Conservation (phyloP, 345 rosid genomes). For the Populus deltoides region DNA sequence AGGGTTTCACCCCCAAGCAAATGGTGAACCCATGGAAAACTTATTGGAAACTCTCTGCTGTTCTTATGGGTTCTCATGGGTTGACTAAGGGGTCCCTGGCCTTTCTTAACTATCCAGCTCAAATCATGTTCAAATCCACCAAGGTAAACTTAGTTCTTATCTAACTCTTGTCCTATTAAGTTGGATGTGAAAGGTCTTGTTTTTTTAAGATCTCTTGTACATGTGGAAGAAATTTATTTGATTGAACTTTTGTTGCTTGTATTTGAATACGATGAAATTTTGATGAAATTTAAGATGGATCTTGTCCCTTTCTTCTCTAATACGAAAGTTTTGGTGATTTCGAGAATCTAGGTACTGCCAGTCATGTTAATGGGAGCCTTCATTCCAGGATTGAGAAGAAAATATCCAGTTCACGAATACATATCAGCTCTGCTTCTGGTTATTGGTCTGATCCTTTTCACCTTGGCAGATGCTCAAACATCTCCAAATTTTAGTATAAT, state of each 20-base stretch:
- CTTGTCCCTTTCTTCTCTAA: neutral
- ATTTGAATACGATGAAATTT: neutral
- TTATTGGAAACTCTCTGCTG: conserved; percentile 94
- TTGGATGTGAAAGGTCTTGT: neutral
- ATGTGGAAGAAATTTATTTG: neutral
- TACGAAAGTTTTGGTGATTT: neutral
- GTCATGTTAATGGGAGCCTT: conserved; percentile 99
- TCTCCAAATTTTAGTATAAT: conserved; percentile 85
- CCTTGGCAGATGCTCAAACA: conserved; percentile 88
- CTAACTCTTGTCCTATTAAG: neutral
- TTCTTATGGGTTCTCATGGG: conserved; percentile 95
- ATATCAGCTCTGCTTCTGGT: conserved; percentile 77
- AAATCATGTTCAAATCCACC: conserved; percentile 96
- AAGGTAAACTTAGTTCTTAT: conserved; percentile 45
- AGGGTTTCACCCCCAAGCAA: conserved; percentile 85
- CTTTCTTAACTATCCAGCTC: conserved; percentile 91
- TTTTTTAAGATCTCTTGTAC: neutral
- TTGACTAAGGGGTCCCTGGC: conserved; percentile 95
- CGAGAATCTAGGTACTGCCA: conserved; percentile 64
- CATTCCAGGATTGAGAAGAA: conserved; percentile 85
- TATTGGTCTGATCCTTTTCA: conserved; percentile 81
- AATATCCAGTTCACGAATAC: conserved; percentile 78
- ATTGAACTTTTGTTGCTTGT: neutral
- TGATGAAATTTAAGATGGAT: neutral
- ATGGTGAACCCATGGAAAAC: conserved; percentile 97